Evolutionary conservation across 2,329 filamentous ascomycete genomes (phyloP).

Genomic region (Aureobasidium pullulans): DNA sequence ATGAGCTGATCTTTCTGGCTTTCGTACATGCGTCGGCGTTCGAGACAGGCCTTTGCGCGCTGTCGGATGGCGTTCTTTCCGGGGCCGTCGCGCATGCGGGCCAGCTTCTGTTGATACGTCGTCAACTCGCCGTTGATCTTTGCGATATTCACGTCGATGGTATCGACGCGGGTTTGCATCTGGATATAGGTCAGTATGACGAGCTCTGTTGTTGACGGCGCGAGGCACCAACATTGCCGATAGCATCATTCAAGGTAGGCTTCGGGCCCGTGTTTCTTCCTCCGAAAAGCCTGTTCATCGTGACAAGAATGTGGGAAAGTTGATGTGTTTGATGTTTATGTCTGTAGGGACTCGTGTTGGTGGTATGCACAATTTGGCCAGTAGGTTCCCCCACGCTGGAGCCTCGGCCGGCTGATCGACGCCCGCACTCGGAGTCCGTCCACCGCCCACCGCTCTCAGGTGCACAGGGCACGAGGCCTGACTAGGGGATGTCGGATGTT

Average conservation of each 20-base stretch:
- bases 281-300: conserved; percentile 95
- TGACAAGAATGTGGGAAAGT: conserved; percentile 20
- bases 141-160: conserved; percentile 89
- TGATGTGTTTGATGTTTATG: not conserved
- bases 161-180: conserved; percentile 74
- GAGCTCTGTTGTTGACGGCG: not conserved
- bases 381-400: not conserved
- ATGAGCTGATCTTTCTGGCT: conserved; percentile 88
- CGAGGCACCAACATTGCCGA: conserved; percentile 57
- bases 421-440: not conserved
- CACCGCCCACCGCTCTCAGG: not conserved
- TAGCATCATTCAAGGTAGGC: conserved; percentile 76
- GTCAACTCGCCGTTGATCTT: conserved; percentile 84
- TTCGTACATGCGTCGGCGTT: conserved; percentile 92
- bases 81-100: conserved; percentile 91
- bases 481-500: not conserved
- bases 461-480: conserved; percentile 5
- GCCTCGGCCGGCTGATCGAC: conserved; percentile 3
- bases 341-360: not conserved
- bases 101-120: conserved; percentile 78
- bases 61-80: conserved; percentile 89
- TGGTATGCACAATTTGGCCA: not conserved
- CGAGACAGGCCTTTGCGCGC: conserved; percentile 88
- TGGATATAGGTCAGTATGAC: conserved; percentile 27
- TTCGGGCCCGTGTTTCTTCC: conserved; percentile 80